These are phyloP conservation scores for Xylaria castorea DNA, from an alignment of 495 filamentous ascomycete genomes.

Conservation along the genomic window DNA sequence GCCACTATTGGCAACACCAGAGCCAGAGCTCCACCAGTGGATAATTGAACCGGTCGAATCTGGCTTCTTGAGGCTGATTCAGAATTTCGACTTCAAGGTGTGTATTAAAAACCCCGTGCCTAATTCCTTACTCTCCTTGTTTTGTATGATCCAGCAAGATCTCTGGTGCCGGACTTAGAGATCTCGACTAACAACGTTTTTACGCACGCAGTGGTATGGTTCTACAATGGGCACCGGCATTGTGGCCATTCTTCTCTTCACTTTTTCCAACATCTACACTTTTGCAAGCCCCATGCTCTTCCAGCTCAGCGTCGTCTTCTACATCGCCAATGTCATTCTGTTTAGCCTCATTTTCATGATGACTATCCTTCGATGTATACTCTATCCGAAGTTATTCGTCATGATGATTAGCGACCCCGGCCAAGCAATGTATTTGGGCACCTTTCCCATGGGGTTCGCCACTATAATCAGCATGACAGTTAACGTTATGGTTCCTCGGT, in stretches of 20 bases:
- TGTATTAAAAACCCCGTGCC: too few relatives aligned
- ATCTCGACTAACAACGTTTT: too few relatives aligned
- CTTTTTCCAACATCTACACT: constrained; percentile 20
- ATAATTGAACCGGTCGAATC: constrained; percentile 14
- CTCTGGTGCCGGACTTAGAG: too few relatives aligned
- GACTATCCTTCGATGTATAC: constrained; percentile 59
- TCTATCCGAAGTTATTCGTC: constrained; percentile 64
- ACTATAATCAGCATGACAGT: constrained; percentile 45
- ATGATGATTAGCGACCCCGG: constrained; percentile 64
- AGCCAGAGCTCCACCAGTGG: constrained; percentile 7
- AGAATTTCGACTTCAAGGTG: constrained; percentile 51
- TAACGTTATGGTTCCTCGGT: constrained; percentile 24
- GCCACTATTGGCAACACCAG: background rate
- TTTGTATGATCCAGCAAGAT: too few relatives aligned
- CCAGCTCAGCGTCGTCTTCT: constrained; percentile 57
- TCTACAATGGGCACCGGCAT: constrained; percentile 73
- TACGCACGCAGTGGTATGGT: constrained; percentile 48
- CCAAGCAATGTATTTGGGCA: constrained; percentile 67
- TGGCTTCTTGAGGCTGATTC: constrained; percentile 54
- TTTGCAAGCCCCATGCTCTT: constrained; percentile 40
- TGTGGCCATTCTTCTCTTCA: constrained; percentile 57
- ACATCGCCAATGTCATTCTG: constrained; percentile 60
- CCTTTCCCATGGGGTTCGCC: constrained; percentile 68
- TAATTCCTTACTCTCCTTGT: too few relatives aligned
- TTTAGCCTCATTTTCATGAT: constrained; percentile 56